Evolutionary conservation across 2,329 filamentous ascomycete species (phyloP), one percentile per base, ranked within the genome.

Genomic region (Aspergillus ruber): DNA sequence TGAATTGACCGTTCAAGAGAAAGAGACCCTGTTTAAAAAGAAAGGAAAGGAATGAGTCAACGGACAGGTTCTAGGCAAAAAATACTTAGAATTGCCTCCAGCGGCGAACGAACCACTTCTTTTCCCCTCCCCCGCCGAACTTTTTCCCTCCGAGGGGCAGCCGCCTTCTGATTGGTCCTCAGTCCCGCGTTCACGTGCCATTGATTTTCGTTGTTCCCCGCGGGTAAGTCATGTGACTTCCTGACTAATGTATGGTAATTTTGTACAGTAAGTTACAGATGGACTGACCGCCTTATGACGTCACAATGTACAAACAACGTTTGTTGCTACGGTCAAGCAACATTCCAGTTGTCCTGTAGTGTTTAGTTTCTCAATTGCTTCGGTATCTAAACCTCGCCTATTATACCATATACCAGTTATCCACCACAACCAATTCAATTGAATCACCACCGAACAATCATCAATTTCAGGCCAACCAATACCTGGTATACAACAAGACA

Each of bases 1-100:
- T 27, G 41, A 29, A 46, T 44, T 20, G 25, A 15, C 36, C 36
- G 36, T 20, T 40, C 44, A 45, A 49, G 50, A 51, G 46, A 42
- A 25, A 43, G 41, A 42, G 46, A 43, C 33, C n/a, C 23, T 4
- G n/a, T 10, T 29, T 43, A 47, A 33, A 50, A 23, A 29, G 25
- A 29, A 36, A 43, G 43, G 25, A 29, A 36, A 43, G 43, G 46
- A 43, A 55, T 60, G 57, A 56, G 53, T 59, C 58, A 62, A 52
- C 17, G 17, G 36, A 39, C 17, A 39, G 5, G 25, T 29, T 29
- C 10, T 17, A 18, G 6, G 21, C 32, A 35, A 5, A 18, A 39
- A 39, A 21, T 21, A 21, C 21, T 39, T 21, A 21, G 18, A 35
- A 35, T 39, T 39, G 36, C 36, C 36, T 20, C 17, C 9, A 18